Base-by-base conservation (phyloP, 208 protist species). In the Wallacemonas rigidus region DNA sequence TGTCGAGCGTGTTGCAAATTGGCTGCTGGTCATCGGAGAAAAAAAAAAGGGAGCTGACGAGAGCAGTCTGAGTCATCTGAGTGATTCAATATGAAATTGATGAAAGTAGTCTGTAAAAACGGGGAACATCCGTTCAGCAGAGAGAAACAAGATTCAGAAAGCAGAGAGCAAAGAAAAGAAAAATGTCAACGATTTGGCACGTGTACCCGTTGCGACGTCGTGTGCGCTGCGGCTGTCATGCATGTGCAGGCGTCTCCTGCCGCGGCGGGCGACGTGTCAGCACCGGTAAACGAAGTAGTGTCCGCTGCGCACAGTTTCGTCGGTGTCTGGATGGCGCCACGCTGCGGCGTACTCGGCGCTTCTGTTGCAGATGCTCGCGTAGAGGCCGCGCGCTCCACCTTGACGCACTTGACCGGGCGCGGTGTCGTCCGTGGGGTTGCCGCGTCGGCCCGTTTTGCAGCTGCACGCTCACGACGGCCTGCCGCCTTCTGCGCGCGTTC, bases 401-500 rank as follows among this genome's bases (percentile, higher is more conserved):
- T 58, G 53, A 1, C 53, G 9, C 53, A n/a, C 53, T 58, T 58
- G 11, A 36, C 26, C 53, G 26, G 6, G n/a, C 26, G 53, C 53
- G 53, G 1, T 38, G 14, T 8, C 6, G 53, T 8, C 26, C 14
- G 6, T 26, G 53, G 14, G 9, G 53, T 8, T 58, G n/a, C 1
- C 14, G 6, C 9, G 26, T 36, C 14, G 0, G 53, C 6, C 6
- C 53, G 53, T n/a, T 58, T 58, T 1, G 56, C 56, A 9, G 3
- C 8, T 50, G 45, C 45, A 6, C 12, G 45, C 12, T 6, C 12
- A 4, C 38, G 17, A 41, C 56, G 56, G 15, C 9, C 60, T 17
- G 44, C 60, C 3, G 60, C 60, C 41, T 48, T 8, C 39, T 36
- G n/a, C 53, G 48, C 67, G 38, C 67, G 17, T 71, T 3, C 8